Conservation (phyloP, 495 filamentous ascomycete species). For the Tetracladium setigerum region DNA sequence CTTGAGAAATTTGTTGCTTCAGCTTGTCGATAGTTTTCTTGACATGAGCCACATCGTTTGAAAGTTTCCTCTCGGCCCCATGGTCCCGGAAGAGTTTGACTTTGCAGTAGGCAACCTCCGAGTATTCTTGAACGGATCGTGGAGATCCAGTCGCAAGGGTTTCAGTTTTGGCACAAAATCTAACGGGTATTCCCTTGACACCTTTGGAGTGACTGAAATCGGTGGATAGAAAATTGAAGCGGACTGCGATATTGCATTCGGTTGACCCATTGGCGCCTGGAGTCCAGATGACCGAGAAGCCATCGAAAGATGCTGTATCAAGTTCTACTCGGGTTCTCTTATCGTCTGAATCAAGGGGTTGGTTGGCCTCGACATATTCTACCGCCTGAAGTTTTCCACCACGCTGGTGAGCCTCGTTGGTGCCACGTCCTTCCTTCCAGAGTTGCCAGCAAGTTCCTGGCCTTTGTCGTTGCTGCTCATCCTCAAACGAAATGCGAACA, state of each 20-base stretch:
- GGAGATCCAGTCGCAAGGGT: slow-evolving; percentile 37
- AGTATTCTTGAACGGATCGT: slow-evolving; percentile 29
- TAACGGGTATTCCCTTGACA: slow-evolving; percentile 90
- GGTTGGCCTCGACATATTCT: slow-evolving; percentile 78
- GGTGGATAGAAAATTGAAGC: slow-evolving; percentile 96
- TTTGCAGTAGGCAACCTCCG: slow-evolving; percentile 87
- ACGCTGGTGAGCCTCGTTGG: slow-evolving; percentile 81
- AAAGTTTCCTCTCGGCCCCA: slow-evolving; percentile 88
- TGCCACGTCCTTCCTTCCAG: slow-evolving; percentile 91
- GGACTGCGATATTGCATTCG: slow-evolving; percentile 77
- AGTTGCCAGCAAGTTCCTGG: slow-evolving; percentile 85
- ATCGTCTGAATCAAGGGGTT: slow-evolving; percentile 59
- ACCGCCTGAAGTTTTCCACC: slow-evolving; percentile 85
- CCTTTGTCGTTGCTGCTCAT: slow-evolving; percentile 77
- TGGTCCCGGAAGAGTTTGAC: slow-evolving; percentile 97
- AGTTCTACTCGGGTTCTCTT: slow-evolving; percentile 69
- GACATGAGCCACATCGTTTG: slow-evolving; percentile 87
- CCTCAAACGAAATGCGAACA: slow-evolving; percentile 88
- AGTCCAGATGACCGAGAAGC: slow-evolving; percentile 85
- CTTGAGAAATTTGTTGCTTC: slow-evolving; percentile 81
- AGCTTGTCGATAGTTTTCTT: slow-evolving; percentile 93
- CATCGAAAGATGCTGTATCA: slow-evolving; percentile 79
- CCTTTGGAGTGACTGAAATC: slow-evolving; percentile 98
- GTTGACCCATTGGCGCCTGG: slow-evolving; percentile 51
- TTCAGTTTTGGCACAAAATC: slow-evolving; percentile 87